These are phyloP conservation scores for Ichthyophonus hoferi DNA, from an alignment of 208 protist species.

Conservation along the genomic window DNA sequence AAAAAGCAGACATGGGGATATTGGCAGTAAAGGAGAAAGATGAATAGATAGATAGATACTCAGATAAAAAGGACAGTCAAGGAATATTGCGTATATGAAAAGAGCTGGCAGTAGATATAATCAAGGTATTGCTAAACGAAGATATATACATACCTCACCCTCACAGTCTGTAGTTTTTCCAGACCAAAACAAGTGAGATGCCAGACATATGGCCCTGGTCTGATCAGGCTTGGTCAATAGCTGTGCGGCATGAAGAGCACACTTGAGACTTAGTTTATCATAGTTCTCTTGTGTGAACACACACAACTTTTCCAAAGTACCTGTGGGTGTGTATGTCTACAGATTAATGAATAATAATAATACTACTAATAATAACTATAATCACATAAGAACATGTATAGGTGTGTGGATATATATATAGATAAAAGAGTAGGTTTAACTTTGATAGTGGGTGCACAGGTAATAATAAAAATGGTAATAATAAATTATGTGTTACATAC, in stretches of 20 bases:
- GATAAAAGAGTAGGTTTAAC: neutral
- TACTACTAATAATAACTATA: neutral
- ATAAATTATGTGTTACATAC: too few species aligned
- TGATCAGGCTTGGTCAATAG: conserved; percentile 84
- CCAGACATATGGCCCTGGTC: conserved; percentile 70
- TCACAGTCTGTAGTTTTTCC: conserved; percentile 13
- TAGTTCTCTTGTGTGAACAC: conserved; percentile 76
- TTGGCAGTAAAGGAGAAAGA: neutral
- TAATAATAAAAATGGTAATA: neutral
- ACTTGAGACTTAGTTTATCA: conserved; percentile 77
- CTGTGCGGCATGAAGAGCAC: conserved; percentile 77
- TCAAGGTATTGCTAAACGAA: too few species aligned
- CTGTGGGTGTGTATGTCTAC: neutral
- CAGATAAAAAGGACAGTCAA: neutral
- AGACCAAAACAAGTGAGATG: conserved; percentile 78
- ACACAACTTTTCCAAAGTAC: neutral
- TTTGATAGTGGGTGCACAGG: neutral
- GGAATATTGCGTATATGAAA: too few species aligned
- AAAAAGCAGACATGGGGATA: neutral
- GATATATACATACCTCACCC: conserved; percentile 21
- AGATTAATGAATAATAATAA: conserved; percentile 50
- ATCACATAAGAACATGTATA: neutral
- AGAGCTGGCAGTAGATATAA: neutral
- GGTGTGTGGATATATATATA: neutral
- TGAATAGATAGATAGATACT: neutral